These are phyloP conservation scores for Pyrus pyrifolia DNA, from an alignment of 306 rosid species.

Conservation along the genomic window DNA sequence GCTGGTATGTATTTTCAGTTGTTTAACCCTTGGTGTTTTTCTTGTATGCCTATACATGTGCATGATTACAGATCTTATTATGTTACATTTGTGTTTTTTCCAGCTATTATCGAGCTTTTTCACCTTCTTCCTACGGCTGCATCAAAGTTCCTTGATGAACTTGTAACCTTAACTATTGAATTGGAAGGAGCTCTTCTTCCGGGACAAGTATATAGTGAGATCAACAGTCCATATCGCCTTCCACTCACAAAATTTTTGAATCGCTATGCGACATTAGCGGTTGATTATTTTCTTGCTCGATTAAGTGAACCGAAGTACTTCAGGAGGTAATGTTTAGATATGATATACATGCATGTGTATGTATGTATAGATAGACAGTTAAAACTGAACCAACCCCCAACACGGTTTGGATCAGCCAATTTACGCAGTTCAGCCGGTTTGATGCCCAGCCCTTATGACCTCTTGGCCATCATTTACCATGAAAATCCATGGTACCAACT, in stretches of 20 bases:
- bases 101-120: constrained; percentile 99
- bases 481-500: background rate
- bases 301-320: constrained; percentile 89
- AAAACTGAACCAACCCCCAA: background rate
- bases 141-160: constrained; percentile 93
- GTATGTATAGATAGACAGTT: background rate
- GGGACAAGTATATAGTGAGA: constrained; percentile 94
- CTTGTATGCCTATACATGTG: constrained; percentile 12
- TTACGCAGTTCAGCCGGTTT: background rate
- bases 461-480: background rate
- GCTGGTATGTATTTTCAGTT: constrained; percentile 57
- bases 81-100: constrained; percentile 20
- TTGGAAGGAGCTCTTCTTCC: constrained; percentile 98
- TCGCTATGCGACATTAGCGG: constrained; percentile 77
- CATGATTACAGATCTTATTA: constrained; percentile 13
- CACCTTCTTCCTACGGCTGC: constrained; percentile 97
- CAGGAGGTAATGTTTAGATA: constrained; percentile 61
- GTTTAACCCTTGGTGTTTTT: constrained; percentile 16
- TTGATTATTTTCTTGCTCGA: constrained; percentile 91
- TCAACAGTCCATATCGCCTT: constrained; percentile 91
- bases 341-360: background rate
- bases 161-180: constrained; percentile 93
- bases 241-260: constrained; percentile 91
- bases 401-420: background rate
- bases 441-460: background rate